Base-by-base conservation (phyloP, 768 basidiomycete species). In the Pulveroboletus sp. region DNA sequence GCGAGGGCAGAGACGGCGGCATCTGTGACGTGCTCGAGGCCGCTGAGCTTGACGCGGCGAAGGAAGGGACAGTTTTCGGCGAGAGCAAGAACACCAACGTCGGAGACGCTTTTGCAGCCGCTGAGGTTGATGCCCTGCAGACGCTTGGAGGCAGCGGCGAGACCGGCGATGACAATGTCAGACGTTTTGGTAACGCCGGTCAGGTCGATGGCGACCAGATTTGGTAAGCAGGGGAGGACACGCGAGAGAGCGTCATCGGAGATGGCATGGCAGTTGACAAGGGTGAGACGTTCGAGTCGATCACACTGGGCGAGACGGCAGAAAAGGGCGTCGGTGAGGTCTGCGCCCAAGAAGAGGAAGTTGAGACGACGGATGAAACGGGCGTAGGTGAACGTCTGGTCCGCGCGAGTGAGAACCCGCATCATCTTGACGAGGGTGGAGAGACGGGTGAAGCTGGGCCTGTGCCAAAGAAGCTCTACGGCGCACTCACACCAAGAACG, bases 401-500 rank as follows among this genome's bases (percentile, higher is more conserved):
- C 78, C 17, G 76, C 69, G 35, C 73, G 71, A 27, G 75, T 72
- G 57, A 98, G 74, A 43, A 93, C 75, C 49, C 76, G 72, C 60
- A 89, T 79, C 80, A 97, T 85, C 69, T 84, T 83, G 63, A 83
- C 76, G 47, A 96, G 79, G 33, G 86, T 85, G 47, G 77, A 71
- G 49, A 82, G 74, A 50, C 80, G 81, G 24, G 81, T 73, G 63
- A 98, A 82, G 46, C 76, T 75, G 17, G 94, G 94, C 61, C 89
- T 87, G 68, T 93, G 86, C 94, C 94, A 99, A 21, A 98, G 76
- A 18, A 97, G 78, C 68, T 97, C 91, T 38, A 94, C 93, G 28
- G 92, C 84, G 69, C 93, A 96, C 64, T 94, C 87, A 76, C 93
- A 97, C 93, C 95, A 99, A 26, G 82, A 78, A 50, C 90, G 83